Evolutionary conservation across 2,329 filamentous ascomycete species (phyloP).

Genomic region (Thelonectria blattea): DNA sequence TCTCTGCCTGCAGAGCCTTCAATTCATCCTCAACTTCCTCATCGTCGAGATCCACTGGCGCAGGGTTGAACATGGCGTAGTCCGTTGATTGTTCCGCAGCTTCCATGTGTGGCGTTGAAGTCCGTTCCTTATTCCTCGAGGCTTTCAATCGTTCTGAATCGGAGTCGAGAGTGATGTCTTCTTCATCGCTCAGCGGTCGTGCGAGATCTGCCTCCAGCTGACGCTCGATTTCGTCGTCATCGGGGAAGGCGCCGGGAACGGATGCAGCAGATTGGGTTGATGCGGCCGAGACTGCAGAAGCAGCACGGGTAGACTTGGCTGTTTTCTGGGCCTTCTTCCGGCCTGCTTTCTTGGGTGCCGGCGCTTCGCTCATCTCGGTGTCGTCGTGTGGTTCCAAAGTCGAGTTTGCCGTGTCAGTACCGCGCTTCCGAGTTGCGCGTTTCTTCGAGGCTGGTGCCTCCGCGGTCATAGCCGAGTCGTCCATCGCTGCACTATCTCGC

Average conservation of each 20-base stretch:
- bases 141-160: slow-evolving; percentile 51
- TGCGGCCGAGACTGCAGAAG: slow-evolving; percentile 58
- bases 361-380: slow-evolving; percentile 47
- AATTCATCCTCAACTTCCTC: slow-evolving; percentile 59
- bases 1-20: slow-evolving; percentile 55
- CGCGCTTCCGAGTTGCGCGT: slow-evolving; percentile 58
- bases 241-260: slow-evolving; percentile 52
- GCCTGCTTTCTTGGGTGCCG: slow-evolving; percentile 38
- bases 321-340: slow-evolving; percentile 49
- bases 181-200: slow-evolving; percentile 59
- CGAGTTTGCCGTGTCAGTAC: slow-evolving; percentile 52
- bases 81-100: slow-evolving; percentile 43
- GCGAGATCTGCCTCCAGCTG: slow-evolving; percentile 71
- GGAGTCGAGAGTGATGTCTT: slow-evolving; percentile 54
- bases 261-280: slow-evolving; percentile 54
- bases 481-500: slow-evolving; percentile 65
- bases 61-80: slow-evolving; percentile 61
- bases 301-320: slow-evolving; percentile 42
- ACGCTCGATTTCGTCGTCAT: slow-evolving; percentile 70
- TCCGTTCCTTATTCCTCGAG: slow-evolving; percentile 38
- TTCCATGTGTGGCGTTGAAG: slow-evolving; percentile 35
- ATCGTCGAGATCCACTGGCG: slow-evolving; percentile 52
- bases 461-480: slow-evolving; percentile 51
- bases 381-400: slow-evolving; percentile 48
- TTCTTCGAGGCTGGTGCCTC: slow-evolving; percentile 65